phyloP scores from a whole-genome alignment of 2,329 filamentous ascomycete genomes.

The Aspergillus aculeatus region DNA sequence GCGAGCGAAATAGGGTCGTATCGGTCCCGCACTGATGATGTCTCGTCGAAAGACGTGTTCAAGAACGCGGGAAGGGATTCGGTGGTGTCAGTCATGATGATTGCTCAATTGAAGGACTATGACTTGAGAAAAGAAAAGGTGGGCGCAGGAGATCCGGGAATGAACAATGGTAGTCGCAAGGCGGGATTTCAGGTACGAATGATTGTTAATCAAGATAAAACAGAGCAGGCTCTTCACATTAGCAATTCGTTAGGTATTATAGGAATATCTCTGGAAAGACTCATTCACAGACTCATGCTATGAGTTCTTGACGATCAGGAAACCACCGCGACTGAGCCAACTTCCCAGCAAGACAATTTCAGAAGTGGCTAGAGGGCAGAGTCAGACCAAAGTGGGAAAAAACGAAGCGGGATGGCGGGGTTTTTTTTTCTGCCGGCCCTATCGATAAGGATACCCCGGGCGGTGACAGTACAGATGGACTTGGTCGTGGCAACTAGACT shows the following conservation, averaged over 20 bases:
- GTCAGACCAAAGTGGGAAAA: neutral
- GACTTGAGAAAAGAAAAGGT: neutral
- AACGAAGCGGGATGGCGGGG: neutral
- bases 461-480: neutral
- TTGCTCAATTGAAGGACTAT: neutral
- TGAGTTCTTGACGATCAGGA: neutral
- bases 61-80: conserved; percentile 28
- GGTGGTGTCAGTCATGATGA: conserved; percentile 27
- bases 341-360: neutral
- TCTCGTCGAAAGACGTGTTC: conserved; percentile 34
- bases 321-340: neutral
- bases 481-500: conserved; percentile 7
- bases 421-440: conserved; percentile 13
- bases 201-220: neutral
- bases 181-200: neutral
- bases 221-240: neutral
- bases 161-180: neutral
- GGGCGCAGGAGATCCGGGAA: neutral
- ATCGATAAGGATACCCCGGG: conserved; percentile 16
- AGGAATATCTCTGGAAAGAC: neutral
- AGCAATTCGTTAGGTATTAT: neutral
- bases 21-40: conserved; percentile 25
- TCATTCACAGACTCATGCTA: neutral
- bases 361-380: neutral
- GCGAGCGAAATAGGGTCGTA: conserved; percentile 38